Conservation (phyloP, 768 basidiomycete genomes). For the Leccinum aurantiacum region DNA sequence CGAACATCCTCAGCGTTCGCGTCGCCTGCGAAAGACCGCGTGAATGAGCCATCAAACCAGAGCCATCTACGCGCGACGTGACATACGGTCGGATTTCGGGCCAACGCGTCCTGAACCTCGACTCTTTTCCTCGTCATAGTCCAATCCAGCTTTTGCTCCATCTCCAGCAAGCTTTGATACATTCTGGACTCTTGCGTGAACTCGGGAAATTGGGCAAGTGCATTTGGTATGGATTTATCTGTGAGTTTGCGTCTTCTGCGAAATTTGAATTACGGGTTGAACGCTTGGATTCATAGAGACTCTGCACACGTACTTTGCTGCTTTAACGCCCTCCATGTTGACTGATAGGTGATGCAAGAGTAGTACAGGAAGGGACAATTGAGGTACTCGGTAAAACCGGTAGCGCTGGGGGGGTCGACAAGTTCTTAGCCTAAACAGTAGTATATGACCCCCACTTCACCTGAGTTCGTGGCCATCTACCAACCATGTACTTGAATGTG, state of each 20-base stretch:
- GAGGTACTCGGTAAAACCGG: background rate
- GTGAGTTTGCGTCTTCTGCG: slow-evolving; percentile 74
- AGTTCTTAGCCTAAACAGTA: slow-evolving; percentile 4
- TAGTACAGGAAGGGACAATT: background rate
- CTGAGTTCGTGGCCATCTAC: too few species aligned
- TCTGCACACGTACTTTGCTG: slow-evolving; percentile 32
- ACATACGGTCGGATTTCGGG: slow-evolving; percentile 60
- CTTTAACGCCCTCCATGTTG: slow-evolving; percentile 33
- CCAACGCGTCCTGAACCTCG: slow-evolving; percentile 88
- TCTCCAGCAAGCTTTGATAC: slow-evolving; percentile 83
- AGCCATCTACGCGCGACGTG: background rate
- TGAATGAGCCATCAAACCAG: slow-evolving; percentile 3
- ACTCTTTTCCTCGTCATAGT: slow-evolving; percentile 87
- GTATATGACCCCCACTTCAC: slow-evolving; percentile 7
- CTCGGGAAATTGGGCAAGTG: slow-evolving; percentile 68
- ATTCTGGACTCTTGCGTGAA: slow-evolving; percentile 81
- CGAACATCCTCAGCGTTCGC: slow-evolving; percentile 79
- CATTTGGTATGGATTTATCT: slow-evolving; percentile 77
- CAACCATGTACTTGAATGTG: too few species aligned
- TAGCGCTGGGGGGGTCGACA: slow-evolving; percentile 6
- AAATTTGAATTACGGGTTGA: background rate
- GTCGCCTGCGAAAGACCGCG: slow-evolving; percentile 54
- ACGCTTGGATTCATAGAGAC: background rate
- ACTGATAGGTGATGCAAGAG: background rate
- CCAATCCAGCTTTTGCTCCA: slow-evolving; percentile 94